phyloP scores from a whole-genome alignment of 2,329 filamentous ascomycete genomes.

The Allantophomopsis lycopodina region DNA sequence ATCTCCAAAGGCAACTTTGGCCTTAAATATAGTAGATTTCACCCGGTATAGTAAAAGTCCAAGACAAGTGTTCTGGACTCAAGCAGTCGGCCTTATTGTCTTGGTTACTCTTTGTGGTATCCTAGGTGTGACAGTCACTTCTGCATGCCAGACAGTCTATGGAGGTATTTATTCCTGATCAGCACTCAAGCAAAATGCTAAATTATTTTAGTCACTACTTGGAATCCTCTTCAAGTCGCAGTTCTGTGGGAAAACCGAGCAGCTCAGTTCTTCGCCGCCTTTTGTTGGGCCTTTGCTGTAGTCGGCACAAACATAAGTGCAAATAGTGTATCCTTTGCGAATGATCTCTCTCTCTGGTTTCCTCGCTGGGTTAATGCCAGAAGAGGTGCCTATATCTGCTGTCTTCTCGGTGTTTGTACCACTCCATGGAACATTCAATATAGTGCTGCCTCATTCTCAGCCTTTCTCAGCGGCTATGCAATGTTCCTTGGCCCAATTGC shows the following conservation, averaged over 20 bases:
- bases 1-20: constrained; percentile 2
- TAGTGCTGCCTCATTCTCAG: constrained; percentile 38
- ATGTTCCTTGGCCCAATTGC: constrained; percentile 39
- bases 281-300: constrained; percentile 25
- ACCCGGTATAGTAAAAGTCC: constrained; percentile 18
- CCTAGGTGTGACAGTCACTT: neutral
- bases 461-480: constrained; percentile 49
- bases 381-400: constrained; percentile 35
- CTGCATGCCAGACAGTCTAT: neutral
- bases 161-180: neutral
- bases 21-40: constrained; percentile 24
- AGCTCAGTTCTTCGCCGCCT: neutral
- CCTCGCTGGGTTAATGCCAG: constrained; percentile 36
- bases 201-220: neutral
- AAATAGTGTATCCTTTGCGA: constrained; percentile 33
- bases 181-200: too few relatives aligned
- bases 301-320: constrained; percentile 37
- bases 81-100: neutral
- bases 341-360: constrained; percentile 35
- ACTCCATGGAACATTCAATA: constrained; percentile 49
- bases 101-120: neutral
- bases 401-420: constrained; percentile 33
- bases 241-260: neutral
- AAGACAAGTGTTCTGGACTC: neutral
- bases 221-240: neutral